These are phyloP conservation scores for Coniochaeta ligniaria DNA, from an alignment of 2,329 filamentous ascomycete genomes.

Conservation along the genomic window DNA sequence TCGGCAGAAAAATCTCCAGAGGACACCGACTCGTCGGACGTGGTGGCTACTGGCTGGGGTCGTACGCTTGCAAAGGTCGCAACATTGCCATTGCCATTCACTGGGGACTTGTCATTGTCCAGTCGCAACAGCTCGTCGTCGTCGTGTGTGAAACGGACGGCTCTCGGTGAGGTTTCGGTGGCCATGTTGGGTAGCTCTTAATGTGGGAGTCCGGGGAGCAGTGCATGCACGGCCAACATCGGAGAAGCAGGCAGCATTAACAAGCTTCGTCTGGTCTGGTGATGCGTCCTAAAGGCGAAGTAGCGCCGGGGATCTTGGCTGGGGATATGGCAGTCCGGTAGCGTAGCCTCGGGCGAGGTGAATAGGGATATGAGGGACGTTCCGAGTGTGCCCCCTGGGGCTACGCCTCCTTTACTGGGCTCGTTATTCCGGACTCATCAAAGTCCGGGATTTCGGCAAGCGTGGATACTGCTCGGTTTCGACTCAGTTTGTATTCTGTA, in stretches of 20 bases:
- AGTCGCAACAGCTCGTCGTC: constrained; percentile 32
- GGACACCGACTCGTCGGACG: constrained; percentile 41
- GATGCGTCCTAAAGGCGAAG: background rate
- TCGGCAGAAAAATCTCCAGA: constrained; percentile 39
- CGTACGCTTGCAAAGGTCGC: constrained; percentile 6
- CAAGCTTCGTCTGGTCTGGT: background rate
- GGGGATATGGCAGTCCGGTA: background rate
- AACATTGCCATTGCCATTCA: constrained; percentile 18
- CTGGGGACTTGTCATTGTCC: constrained; percentile 34
- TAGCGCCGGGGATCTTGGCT: too few species aligned
- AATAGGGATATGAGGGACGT: background rate
- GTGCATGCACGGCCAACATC: background rate
- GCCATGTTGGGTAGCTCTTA: constrained; percentile 17
- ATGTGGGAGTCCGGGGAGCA: background rate
- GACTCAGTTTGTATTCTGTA: background rate
- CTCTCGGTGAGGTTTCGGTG: constrained; percentile 45
- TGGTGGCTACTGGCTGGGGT: constrained; percentile 25
- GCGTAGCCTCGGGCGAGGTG: background rate
- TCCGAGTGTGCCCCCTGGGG: background rate
- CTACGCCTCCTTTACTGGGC: background rate
- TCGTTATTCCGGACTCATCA: background rate
- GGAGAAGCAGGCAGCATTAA: background rate
- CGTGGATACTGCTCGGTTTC: background rate
- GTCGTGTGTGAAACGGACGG: constrained; percentile 50
- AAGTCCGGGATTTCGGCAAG: background rate